These are phyloP conservation scores for Solanum clarkiae DNA, from an alignment of 257 asterid species.

Conservation along the genomic window DNA sequence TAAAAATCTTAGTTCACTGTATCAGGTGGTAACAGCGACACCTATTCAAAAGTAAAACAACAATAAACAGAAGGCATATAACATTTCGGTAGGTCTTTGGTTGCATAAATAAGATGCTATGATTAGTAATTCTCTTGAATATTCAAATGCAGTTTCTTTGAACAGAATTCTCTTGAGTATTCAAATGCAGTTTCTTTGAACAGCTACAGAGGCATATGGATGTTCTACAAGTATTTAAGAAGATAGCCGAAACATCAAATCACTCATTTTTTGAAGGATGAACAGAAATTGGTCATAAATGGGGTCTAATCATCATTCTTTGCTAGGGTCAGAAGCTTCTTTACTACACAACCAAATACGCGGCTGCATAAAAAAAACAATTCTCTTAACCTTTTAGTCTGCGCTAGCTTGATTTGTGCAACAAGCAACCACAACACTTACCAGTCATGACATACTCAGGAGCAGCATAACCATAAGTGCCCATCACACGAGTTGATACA, in stretches of 20 bases:
- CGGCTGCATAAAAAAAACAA: not conserved
- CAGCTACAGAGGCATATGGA: not conserved
- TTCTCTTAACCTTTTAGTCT: not conserved
- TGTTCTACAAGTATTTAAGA: not conserved
- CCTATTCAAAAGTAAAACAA: not conserved
- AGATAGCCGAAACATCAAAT: not conserved
- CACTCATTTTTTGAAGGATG: not conserved
- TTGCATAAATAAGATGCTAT: not conserved
- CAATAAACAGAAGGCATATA: not conserved
- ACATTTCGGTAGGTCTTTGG: not conserved
- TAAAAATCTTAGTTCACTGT: not conserved
- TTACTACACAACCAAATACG: not conserved
- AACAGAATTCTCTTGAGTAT: not conserved
- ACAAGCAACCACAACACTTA: constrained; percentile 22
- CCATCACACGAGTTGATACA: constrained; percentile 96
- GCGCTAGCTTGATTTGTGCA: not conserved
- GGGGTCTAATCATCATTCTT: not conserved
- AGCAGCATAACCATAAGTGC: constrained; percentile 96
- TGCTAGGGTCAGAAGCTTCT: not conserved
- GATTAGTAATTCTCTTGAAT: not conserved
- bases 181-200: not conserved
- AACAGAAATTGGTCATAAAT: not conserved
- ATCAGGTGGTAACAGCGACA: not conserved
- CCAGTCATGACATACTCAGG: constrained; percentile 99
- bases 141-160: not conserved